These are phyloP conservation scores for Penicillium antarcticum DNA, from an alignment of 495 filamentous ascomycete species.

Conservation along the genomic window DNA sequence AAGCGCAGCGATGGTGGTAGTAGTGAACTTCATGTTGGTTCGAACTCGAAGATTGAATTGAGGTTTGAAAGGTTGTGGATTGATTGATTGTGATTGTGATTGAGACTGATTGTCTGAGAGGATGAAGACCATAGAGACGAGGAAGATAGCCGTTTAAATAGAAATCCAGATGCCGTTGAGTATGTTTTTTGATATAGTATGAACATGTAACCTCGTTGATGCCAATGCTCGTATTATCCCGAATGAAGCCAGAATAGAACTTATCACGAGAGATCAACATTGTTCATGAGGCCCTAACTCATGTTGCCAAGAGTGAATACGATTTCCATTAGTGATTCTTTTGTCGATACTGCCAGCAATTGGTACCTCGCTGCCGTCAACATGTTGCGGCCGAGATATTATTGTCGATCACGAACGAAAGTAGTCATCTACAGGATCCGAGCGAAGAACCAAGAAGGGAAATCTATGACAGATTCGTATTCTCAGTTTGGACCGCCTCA, in stretches of 20 bases:
- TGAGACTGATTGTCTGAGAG: neutral
- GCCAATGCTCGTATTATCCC: constrained; percentile 3
- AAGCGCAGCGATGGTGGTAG: constrained; percentile 6
- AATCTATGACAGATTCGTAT: no score
- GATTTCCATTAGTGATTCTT: neutral
- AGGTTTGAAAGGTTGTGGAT: neutral
- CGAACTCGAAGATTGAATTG: neutral
- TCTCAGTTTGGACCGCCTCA: no score
- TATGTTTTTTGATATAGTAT: neutral
- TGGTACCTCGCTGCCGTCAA: neutral
- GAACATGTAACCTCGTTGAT: constrained; percentile 1
- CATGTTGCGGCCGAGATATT: neutral
- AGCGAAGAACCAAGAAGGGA: no score
- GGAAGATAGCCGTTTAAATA: neutral
- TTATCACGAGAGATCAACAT: constrained; percentile 2
- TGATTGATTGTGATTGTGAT: neutral
- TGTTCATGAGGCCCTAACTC: neutral
- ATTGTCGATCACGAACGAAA: neutral
- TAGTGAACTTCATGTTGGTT: constrained; percentile 7
- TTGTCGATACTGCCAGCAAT: neutral
- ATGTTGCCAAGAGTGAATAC: neutral
- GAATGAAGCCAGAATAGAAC: neutral
- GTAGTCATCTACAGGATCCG: no score
- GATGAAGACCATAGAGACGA: neutral
- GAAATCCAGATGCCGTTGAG: neutral